Conservation (phyloP, 148 eudicot genomes). For the Chenopodium berlandieri region DNA sequence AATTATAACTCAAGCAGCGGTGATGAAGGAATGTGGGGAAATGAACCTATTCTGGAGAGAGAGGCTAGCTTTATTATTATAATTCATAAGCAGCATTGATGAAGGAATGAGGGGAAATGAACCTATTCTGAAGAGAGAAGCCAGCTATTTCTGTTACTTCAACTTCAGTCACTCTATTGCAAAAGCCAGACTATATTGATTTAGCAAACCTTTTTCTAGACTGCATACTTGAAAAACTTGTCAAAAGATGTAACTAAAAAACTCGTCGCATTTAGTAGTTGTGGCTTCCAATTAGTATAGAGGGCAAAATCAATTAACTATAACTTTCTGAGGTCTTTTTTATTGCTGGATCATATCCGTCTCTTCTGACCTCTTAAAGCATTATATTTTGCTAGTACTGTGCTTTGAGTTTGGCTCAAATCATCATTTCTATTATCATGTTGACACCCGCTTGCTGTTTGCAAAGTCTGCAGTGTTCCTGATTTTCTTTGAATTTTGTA, state of each 20-base stretch:
- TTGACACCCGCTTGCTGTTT: not conserved
- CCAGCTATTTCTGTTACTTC: not conserved
- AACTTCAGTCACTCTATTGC: not conserved
- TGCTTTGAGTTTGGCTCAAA: not conserved
- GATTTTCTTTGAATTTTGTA: not conserved
- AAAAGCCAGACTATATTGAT: not conserved
- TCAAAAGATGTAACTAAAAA: not conserved
- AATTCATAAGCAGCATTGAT: no score
- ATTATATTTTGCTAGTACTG: not conserved
- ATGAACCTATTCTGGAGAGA: not conserved
- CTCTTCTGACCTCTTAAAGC: not conserved
- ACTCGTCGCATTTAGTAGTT: not conserved
- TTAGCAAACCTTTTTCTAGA: not conserved
- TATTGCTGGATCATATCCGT: not conserved
- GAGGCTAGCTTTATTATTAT: not conserved
- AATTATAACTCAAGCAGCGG: no score
- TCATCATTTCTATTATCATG: not conserved
- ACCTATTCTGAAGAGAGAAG: not conserved
- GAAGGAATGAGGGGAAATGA: not conserved
- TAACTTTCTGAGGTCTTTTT: not conserved
- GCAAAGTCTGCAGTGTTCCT: not conserved
- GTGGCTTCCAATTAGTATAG: not conserved
- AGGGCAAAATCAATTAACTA: not conserved
- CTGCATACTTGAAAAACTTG: not conserved
- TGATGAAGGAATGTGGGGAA: not conserved